A percentile compares a stretch with the other conserved stretches of the same genome.
phyloP scores from a whole-genome alignment of 2,329 filamentous ascomycete genomes.

The Diplodia seriata region DNA sequence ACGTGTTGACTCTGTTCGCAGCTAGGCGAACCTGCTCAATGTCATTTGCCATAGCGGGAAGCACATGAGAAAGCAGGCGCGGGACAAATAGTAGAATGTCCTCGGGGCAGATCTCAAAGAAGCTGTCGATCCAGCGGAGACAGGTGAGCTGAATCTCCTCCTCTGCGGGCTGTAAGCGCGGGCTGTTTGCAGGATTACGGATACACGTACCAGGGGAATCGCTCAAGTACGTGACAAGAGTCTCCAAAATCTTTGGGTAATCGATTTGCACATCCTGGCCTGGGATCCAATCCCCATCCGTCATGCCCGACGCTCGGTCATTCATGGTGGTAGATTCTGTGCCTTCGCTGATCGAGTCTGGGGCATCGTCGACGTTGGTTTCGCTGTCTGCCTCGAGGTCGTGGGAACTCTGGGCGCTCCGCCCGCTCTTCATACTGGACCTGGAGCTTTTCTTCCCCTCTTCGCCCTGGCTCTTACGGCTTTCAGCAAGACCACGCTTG shows the following conservation, averaged over 20 bases:
- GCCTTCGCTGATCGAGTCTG: constrained; percentile 51
- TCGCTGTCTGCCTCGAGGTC: constrained; percentile 59
- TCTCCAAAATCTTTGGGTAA: constrained; percentile 88
- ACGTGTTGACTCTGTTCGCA: constrained; percentile 86
- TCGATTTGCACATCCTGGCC: constrained; percentile 97
- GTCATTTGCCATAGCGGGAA: constrained; percentile 92
- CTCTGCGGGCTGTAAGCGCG: constrained; percentile 60
- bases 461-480: constrained; percentile 71
- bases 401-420: constrained; percentile 40
- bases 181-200: constrained; percentile 33
- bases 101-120: constrained; percentile 96
- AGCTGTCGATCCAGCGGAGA: constrained; percentile 92
- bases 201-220: constrained; percentile 72
- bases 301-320: constrained; percentile 54
- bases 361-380: constrained; percentile 62
- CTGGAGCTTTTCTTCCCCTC: constrained; percentile 73
- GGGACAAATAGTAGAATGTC: constrained; percentile 96
- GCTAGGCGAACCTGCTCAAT: constrained; percentile 88
- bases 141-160: constrained; percentile 92
- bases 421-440: constrained; percentile 55
- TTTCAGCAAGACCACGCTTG: constrained; percentile 90
- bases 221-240: constrained; percentile 86
- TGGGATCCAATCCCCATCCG: constrained; percentile 94
- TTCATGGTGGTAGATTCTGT: constrained; percentile 45
- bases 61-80: constrained; percentile 85